These are phyloP conservation scores for Cyanidioschyzon merolae DNA, from an alignment of 23 red algal species.

Conservation along the genomic window DNA sequence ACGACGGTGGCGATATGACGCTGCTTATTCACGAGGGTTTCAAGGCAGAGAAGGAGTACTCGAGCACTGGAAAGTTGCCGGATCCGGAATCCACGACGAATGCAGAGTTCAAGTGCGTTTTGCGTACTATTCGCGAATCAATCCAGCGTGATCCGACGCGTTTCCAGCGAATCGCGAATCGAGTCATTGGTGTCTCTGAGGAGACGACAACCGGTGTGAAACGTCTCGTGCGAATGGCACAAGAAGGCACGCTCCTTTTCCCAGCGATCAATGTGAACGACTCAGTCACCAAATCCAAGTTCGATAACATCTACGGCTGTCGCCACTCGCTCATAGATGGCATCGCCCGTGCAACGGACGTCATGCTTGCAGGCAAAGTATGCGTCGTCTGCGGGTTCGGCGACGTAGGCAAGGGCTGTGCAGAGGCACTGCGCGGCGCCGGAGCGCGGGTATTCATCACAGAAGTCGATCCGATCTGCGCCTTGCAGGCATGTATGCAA, in stretches of 20 bases:
- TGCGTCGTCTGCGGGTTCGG: slow-evolving; percentile 86
- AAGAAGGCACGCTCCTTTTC: slow-evolving; percentile 83
- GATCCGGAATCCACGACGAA: slow-evolving; percentile 93
- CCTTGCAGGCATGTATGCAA: slow-evolving; percentile 95
- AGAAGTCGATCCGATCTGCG: slow-evolving; percentile 95
- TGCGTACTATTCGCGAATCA: slow-evolving; percentile 65
- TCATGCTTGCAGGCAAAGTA: slow-evolving; percentile 95
- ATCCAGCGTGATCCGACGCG: slow-evolving; percentile 63
- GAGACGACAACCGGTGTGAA: slow-evolving; percentile 98
- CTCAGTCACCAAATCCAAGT: slow-evolving; percentile 97
- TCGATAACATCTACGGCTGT: slow-evolving; percentile 98
- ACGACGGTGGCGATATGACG: slow-evolving; percentile 95
- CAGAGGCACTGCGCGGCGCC: slow-evolving; percentile 83
- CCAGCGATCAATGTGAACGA: slow-evolving; percentile 99
- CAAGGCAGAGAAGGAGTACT: slow-evolving; percentile 71
- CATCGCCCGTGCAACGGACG: slow-evolving; percentile 87
- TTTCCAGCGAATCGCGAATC: slow-evolving; percentile 67
- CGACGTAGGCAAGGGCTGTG: slow-evolving; percentile 96
- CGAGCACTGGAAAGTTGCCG: slow-evolving; percentile 65
- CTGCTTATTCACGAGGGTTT: slow-evolving; percentile 96
- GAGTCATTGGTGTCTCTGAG: slow-evolving; percentile 88
- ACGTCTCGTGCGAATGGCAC: slow-evolving; percentile 76
- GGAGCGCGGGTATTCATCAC: slow-evolving; percentile 71
- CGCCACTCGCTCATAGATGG: slow-evolving; percentile 90
- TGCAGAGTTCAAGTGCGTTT: slow-evolving; percentile 66